Conservation (phyloP, 495 filamentous ascomycete genomes). For the Polyplosphaeria fusca region DNA sequence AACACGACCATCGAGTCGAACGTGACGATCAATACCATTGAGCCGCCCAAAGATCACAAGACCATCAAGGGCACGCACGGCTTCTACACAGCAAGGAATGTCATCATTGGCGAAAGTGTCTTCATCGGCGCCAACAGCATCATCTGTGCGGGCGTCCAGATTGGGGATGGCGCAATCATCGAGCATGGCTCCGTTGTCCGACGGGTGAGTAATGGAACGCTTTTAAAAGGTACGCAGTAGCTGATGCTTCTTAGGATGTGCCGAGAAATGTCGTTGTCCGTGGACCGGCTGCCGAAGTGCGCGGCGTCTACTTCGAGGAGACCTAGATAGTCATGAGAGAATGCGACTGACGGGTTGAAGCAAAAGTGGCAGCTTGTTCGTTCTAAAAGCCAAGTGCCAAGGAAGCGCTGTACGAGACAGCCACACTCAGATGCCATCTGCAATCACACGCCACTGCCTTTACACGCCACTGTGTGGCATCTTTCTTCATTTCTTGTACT, state of each 20-base stretch:
- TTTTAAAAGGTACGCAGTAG: background rate
- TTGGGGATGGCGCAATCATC: slow-evolving; percentile 41
- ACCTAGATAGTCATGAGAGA: background rate
- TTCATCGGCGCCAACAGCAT: slow-evolving; percentile 84
- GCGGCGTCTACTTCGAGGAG: slow-evolving; percentile 48
- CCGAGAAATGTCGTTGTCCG: slow-evolving; percentile 58
- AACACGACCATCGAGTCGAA: slow-evolving; percentile 81
- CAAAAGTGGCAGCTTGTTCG: no score
- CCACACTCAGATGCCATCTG: no score
- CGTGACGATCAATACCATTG: slow-evolving; percentile 77
- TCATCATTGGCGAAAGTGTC: slow-evolving; percentile 84
- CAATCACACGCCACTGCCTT: no score
- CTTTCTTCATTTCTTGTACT: background rate
- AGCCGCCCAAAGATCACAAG: slow-evolving; percentile 71
- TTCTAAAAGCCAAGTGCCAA: no score
- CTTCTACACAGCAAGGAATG: slow-evolving; percentile 64
- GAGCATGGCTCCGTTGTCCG: slow-evolving; percentile 43
- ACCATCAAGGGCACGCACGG: slow-evolving; percentile 71
- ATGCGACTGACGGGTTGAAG: no score
- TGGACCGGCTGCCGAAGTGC: slow-evolving; percentile 62
- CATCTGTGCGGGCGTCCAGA: slow-evolving; percentile 58
- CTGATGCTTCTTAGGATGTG: slow-evolving; percentile 50
- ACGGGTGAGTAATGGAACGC: slow-evolving; percentile 36
- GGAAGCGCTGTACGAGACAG: no score
- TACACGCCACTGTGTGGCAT: no score